Percentiles rank a stretch among this genome's conserved stretches.
Conservation (phyloP, 768 basidiomycete genomes). For the Infundibulicybe gibba region DNA sequence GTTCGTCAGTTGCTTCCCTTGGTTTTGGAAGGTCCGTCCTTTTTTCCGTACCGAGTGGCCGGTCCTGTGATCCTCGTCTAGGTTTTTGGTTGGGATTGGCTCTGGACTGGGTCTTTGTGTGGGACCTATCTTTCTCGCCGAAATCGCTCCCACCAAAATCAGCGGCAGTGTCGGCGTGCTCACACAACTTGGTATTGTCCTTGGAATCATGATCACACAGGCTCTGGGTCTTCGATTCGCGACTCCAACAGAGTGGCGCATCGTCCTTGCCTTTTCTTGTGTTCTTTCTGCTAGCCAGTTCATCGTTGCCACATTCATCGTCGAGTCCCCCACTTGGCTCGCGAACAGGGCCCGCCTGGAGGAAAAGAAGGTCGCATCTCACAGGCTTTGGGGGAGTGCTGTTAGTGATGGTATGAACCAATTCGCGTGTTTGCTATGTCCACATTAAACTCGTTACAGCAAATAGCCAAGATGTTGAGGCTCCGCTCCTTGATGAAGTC, state of each 20-base stretch:
- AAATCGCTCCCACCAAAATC: slow-evolving; percentile 76
- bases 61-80: slow-evolving; percentile 17
- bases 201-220: slow-evolving; percentile 88
- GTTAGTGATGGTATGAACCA: neutral
- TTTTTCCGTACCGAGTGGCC: neutral
- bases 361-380: slow-evolving; percentile 43
- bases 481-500: slow-evolving; percentile 36
- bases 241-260: slow-evolving; percentile 67
- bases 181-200: slow-evolving; percentile 78
- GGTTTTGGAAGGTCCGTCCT: slow-evolving; percentile 59
- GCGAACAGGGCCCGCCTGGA: slow-evolving; percentile 42
- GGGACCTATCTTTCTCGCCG: slow-evolving; percentile 82
- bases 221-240: slow-evolving; percentile 67
- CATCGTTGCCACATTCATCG: slow-evolving; percentile 45
- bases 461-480: slow-evolving; percentile 21
- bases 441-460: slow-evolving; percentile 7
- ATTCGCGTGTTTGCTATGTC: neutral
- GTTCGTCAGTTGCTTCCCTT: slow-evolving; percentile 51
- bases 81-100: slow-evolving; percentile 65
- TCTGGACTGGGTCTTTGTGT: slow-evolving; percentile 74
- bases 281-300: slow-evolving; percentile 55
- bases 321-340: slow-evolving; percentile 76
- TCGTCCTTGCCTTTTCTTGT: slow-evolving; percentile 63
- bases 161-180: slow-evolving; percentile 80
- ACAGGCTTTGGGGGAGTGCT: slow-evolving; percentile 51